Percentiles rank a stretch among this genome's conserved stretches.
These are phyloP conservation scores for Gloeopeniophorella convolvens DNA, from an alignment of 768 basidiomycete genomes.

Conservation along the genomic window DNA sequence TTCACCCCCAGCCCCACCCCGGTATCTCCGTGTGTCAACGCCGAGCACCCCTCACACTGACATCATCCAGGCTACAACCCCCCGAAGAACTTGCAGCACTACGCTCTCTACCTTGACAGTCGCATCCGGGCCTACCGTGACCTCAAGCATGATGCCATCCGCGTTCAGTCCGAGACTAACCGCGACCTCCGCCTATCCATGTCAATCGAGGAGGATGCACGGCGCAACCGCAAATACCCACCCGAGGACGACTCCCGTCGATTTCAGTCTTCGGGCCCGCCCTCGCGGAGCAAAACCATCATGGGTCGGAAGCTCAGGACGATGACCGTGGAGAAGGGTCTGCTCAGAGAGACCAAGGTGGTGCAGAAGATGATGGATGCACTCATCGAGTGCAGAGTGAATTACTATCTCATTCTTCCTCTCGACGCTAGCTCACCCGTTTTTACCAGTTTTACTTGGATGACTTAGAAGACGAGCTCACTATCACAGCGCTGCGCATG, in stretches of 20 bases:
- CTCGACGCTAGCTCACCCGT: conserved; percentile 1
- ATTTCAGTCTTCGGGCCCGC: not conserved
- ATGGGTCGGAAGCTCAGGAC: conserved; percentile 78
- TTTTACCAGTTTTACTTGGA: conserved; percentile 80
- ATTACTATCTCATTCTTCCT: conserved; percentile 28
- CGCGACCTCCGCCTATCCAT: conserved; percentile 70
- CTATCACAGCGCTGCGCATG: conserved; percentile 83
- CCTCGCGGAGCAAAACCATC: conserved; percentile 62
- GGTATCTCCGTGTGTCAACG: not conserved
- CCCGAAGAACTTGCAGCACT: conserved; percentile 80
- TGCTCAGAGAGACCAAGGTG: conserved; percentile 84
- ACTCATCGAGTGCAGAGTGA: conserved; percentile 79
- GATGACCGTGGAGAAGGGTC: conserved; percentile 94
- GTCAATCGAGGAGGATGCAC: conserved; percentile 51
- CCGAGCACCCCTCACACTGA: not conserved
- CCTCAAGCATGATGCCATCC: conserved; percentile 89
- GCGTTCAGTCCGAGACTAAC: conserved; percentile 90
- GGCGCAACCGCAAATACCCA: conserved; percentile 4
- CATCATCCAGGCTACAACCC: conserved; percentile 63
- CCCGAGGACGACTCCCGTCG: conserved; percentile 12
- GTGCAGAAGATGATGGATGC: conserved; percentile 89
- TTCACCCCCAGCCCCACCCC: conserved; percentile 3
- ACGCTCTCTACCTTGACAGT: conserved; percentile 83
- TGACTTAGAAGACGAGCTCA: conserved; percentile 87
- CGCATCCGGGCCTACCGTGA: conserved; percentile 85